Evolutionary conservation across 2,329 filamentous ascomycete species (phyloP).

Genomic region (Neonectria sp.): DNA sequence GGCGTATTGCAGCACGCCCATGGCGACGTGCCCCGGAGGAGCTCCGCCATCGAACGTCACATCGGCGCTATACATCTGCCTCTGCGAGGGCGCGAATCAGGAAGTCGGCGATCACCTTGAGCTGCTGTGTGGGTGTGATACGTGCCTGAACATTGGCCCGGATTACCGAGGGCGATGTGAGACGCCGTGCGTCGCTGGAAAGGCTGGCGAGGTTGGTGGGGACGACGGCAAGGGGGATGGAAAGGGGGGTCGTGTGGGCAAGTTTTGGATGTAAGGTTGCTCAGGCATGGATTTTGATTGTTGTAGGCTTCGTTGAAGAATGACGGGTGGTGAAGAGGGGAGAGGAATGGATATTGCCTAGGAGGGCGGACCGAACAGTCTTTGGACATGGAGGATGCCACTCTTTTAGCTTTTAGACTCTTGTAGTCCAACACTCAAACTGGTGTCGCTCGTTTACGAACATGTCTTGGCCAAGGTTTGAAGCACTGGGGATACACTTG

Average conservation of each 20-base stretch:
- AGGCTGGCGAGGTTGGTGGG: background rate
- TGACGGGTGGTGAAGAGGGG: background rate
- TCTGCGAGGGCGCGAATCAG: conserved; percentile 53
- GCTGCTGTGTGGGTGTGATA: conserved; percentile 58
- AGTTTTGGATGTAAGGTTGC: conserved; percentile 15
- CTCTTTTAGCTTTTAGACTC: background rate
- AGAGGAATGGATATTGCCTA: background rate
- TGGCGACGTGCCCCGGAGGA: conserved; percentile 51
- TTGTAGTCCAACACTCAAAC: background rate
- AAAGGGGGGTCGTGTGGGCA: background rate
- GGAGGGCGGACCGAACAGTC: background rate
- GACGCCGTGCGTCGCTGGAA: conserved; percentile 52
- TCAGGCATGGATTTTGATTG: background rate
- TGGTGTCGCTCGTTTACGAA: background rate
- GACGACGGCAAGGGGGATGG: background rate
- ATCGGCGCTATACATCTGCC: conserved; percentile 56
- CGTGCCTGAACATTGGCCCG: conserved; percentile 56
- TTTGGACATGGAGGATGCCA: conserved; percentile 1
- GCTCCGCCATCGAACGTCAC: conserved; percentile 50
- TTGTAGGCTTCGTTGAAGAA: background rate
- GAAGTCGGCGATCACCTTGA: conserved; percentile 53
- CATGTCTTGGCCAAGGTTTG: background rate
- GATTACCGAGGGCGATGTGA: conserved; percentile 59
- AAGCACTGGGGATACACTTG: background rate
- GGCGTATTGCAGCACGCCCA: conserved; percentile 57